Base-by-base conservation (phyloP, 164 flowering plant species). In the Magnolia changhungtana region DNA sequence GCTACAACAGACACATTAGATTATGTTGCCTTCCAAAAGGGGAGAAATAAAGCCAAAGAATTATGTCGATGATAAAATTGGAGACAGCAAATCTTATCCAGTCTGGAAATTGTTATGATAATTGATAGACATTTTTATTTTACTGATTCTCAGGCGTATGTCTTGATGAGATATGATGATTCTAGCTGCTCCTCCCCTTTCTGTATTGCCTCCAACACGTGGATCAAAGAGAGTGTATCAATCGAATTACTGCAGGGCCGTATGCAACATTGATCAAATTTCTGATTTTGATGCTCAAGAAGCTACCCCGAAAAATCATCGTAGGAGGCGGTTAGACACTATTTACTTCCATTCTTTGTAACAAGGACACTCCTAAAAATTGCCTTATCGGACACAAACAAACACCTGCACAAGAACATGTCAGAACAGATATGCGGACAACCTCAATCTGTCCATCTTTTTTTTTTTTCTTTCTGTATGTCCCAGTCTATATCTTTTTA, bases 271-370 rank as follows among this genome's bases (percentile, higher is more conserved):
- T 70, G 21, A 70, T 67, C 76, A 8, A 72, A 55, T 72, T 37
- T 51, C 76, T 11, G 49, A 49, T 52, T 49, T 52, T 21, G 63
- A 55, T 50, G 68, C 69, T 63, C n/a, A 75, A 1, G 24, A 67
- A 13, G 52, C 74, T 37, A 50, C 24, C 4, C 72, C 64, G 2
- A 23, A 50, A 31, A 37, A 31, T 1, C 18, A 67, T 20, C 50
- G 74, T n/a, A 27, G 49, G 29, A 82, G 80, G 76, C 72, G 71
- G 86, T 81, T 21, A 69, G 75, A 55, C 61, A 55, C 8, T 55
- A 55, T 55, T 55, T 55, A 10, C 61, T 55, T 14, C 59, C 59
- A 55, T 55, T 55, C 59, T 55, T 9, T 9, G 59, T 55, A 9
- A 55, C 16, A 9, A 55, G 11, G 59, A 14, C 59, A 55, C 59